Evolutionary conservation across 2,329 filamentous ascomycete species (phyloP), one percentile per base, ranked within the genome.

Genomic region (Curvularia hawaiiensis): DNA sequence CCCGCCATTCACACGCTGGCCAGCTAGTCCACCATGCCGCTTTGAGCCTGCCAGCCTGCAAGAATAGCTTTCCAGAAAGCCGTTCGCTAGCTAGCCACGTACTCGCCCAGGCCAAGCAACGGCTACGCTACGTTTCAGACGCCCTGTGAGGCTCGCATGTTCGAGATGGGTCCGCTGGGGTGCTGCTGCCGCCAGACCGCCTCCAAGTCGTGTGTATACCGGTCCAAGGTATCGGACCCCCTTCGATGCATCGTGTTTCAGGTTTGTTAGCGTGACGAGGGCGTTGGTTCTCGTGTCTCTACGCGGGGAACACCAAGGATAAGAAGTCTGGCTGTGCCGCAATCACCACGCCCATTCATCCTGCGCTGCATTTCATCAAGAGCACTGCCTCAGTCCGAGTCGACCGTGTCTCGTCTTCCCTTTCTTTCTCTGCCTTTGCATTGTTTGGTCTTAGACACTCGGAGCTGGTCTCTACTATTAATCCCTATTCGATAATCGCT

Each of bases 381-480:
- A 65, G 64, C 66, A 62, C 60, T 65, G 66, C 63, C 31, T 56
- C 50, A 65, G 72, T 60, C 73, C 76, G 70, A 75, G 68, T 68
- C 68, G 52, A 77, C 72, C 70, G 74, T 68, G 78, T 70, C 75
- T 69, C 67, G 77, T 75, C 70, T 58, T 58, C 58, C 61, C 59
- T 53, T 31, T 58, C 63, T 60, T 18, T 56, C 47, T 43, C 56
- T 55, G 38, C 51, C 57, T 59, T 59, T 61, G 56, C 67, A 76
- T 76, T 73, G 33, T 46, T 51, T 72, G 78, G 76, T 76, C 73
- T 71, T 75, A 68, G 69, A 75, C 68, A 71, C 63, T 60, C 64
- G 75, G 79, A 81, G 79, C 79, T 73, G 79, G 79, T 58, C 79
- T 79, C 77, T 68, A 54, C 61, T 60, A 53, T 56, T 74, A 76